A percentile compares a stretch with the other conserved stretches of the same genome.
Conservation (phyloP, 768 basidiomycete genomes). For the Glaciozyma martinii region DNA sequence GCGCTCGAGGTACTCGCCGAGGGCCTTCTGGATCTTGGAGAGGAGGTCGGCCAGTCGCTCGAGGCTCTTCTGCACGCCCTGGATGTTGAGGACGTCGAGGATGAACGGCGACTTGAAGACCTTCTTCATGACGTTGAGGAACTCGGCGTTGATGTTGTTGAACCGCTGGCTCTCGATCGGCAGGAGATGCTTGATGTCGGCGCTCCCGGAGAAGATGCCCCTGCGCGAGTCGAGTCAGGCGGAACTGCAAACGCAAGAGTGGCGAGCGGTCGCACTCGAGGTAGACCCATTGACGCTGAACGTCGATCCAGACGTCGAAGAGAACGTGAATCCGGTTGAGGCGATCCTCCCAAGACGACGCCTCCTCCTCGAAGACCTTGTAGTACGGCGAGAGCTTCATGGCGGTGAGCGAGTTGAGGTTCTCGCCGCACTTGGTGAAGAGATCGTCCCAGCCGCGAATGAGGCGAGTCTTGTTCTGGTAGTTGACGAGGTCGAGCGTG, state of each 20-base stretch:
- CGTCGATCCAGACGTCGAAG: constrained; percentile 99
- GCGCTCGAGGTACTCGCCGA: constrained; percentile 96
- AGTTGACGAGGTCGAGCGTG: constrained; percentile 90
- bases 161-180: constrained; percentile 89
- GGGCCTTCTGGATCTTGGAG: constrained; percentile 97
- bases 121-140: constrained; percentile 97
- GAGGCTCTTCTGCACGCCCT: constrained; percentile 89
- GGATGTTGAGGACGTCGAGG: constrained; percentile 91
- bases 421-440: constrained; percentile 84
- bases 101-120: constrained; percentile 99
- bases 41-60: constrained; percentile 92
- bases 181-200: constrained; percentile 97
- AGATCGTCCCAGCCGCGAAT: constrained; percentile 52
- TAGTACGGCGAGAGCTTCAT: constrained; percentile 99
- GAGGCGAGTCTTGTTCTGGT: constrained; percentile 95
- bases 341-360: constrained; percentile 31
- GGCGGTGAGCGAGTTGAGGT: constrained; percentile 85
- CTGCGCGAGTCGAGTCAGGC: constrained; percentile 11
- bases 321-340: constrained; percentile 85
- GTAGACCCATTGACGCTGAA: constrained; percentile 99
- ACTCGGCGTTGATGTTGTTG: constrained; percentile 96
- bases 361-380: constrained; percentile 58
- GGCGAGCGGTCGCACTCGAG: constrained; percentile 53
- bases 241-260: too few relatives aligned
- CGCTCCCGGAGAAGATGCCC: constrained; percentile 98